Percentiles rank a stretch among this genome's conserved stretches.
Conservation (phyloP, 768 basidiomycete genomes). For the Panellus pusillus region DNA sequence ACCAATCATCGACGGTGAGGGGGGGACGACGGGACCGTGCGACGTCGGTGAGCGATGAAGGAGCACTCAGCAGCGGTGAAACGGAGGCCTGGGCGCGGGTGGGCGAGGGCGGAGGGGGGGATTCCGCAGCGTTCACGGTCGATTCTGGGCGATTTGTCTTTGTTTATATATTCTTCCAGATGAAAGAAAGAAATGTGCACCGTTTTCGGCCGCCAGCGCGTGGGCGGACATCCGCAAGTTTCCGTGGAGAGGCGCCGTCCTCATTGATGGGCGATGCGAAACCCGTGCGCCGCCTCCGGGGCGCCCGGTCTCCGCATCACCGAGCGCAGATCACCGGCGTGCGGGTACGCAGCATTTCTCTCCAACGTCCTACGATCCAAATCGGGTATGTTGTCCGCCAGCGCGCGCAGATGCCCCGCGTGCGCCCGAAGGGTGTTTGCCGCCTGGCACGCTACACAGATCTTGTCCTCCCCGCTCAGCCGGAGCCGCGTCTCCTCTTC, state of each 20-base stretch:
- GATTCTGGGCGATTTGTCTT: no score
- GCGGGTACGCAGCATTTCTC: constrained; percentile 71
- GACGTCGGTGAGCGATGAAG: constrained; percentile 70
- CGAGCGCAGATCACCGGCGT: constrained; percentile 61
- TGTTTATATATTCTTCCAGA: no score
- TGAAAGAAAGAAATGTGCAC: no score
- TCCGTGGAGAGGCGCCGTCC: constrained; percentile 43
- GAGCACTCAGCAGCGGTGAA: constrained; percentile 37
- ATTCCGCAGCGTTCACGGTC: no score
- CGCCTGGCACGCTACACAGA: constrained; percentile 88
- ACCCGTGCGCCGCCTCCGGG: constrained; percentile 57
- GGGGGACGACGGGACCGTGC: constrained; percentile 68
- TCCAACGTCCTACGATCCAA: constrained; percentile 59
- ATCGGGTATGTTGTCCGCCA: constrained; percentile 63
- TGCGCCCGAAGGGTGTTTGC: constrained; percentile 82
- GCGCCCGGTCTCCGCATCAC: constrained; percentile 71
- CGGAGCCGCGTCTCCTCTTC: constrained; percentile 64
- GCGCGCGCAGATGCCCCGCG: constrained; percentile 56
- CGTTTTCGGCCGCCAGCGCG: no score
- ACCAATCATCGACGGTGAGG: constrained; percentile 49
- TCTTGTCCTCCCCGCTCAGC: constrained; percentile 47
- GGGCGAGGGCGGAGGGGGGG: no score
- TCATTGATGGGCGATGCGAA: constrained; percentile 67
- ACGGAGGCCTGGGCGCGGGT: no score
- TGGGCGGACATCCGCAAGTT: no score